Evolutionary conservation across 2,329 filamentous ascomycete species (phyloP).

Genomic region (Colletotrichum musae): DNA sequence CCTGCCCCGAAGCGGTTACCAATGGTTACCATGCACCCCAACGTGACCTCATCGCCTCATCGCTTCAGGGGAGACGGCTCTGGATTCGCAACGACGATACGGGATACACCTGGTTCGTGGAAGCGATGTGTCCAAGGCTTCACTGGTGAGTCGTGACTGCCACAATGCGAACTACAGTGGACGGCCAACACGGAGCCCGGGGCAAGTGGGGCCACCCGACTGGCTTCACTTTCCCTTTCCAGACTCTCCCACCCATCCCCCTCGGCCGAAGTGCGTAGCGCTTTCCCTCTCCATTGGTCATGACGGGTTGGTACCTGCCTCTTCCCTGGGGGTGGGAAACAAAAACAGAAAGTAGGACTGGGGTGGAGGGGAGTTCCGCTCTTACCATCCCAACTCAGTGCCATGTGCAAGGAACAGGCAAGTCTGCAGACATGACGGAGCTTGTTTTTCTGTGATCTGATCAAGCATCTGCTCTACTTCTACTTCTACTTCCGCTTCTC

Average conservation of each 20-base stretch:
- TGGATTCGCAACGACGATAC: slow-evolving; percentile 3
- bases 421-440: slow-evolving; percentile 9
- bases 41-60: slow-evolving; percentile 21
- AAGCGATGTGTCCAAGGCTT: slow-evolving; percentile 1
- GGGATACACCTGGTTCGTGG: slow-evolving; percentile 33
- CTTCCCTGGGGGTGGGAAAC: slow-evolving; percentile 7
- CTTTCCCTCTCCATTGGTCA: slow-evolving; percentile 11
- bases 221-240: slow-evolving; percentile 23
- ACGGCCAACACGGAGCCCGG: slow-evolving; percentile 8
- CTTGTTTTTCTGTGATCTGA: slow-evolving; percentile 27
- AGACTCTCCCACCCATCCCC: slow-evolving; percentile 5
- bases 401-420: slow-evolving; percentile 8
- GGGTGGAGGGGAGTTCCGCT: slow-evolving; percentile 16
- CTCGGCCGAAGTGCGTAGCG: not conserved
- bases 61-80: slow-evolving; percentile 19
- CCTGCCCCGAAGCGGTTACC: slow-evolving; percentile 19
- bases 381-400: not conserved
- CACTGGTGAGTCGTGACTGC: not conserved
- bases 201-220: slow-evolving; percentile 16
- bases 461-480: slow-evolving; percentile 2
- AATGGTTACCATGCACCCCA: slow-evolving; percentile 16
- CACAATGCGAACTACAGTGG: not conserved
- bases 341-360: not conserved
- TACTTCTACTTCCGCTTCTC: not conserved
- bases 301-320: not conserved